Base-by-base conservation (phyloP, 2,329 filamentous ascomycete genomes). In the Hypoxylon sp. region DNA sequence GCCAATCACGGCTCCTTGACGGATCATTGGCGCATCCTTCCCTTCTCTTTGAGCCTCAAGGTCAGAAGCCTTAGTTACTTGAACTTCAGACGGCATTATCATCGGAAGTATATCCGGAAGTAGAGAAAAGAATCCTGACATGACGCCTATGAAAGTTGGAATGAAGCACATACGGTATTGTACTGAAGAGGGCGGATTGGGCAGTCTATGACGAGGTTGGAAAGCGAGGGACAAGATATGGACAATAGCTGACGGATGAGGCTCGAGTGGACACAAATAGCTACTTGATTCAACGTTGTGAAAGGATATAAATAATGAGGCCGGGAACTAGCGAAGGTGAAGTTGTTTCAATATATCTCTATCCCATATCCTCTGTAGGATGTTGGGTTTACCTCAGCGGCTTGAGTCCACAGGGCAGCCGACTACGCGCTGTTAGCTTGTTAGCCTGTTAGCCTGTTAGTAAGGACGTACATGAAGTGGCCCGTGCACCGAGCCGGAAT, bases 41-140 rank as follows among this genome's bases (percentile, higher is more conserved):
- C 73, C 72, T 40, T 70, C 64, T 33, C 81, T 76, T 65, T 82
- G 77, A 30, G 81, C 78, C 64, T 83, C 74, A 59, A 88, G 81
- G 40, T 85, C 81, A 49, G 78, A 74, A 37, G 83, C 81, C 68
- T 82, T 84, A 33, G 85, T 86, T 63, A 91, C 81, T 59, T 88
- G 83, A n/a, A 91, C 86, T n/a, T 82, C 79, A 2, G 84, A 81
- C 2, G 87, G 86, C 76, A 89, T 79, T 64, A 89, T 84, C 84
- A 90, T 89, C 66, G 87, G 87, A 54, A 89, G 79, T 54, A 89
- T 80, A 72, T 89, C 87, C 70, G 86, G 85, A 60, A 89, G 81
- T 66, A 89, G 77, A 30, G 87, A 86, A 31, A 89, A 76, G 8
- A 89, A 77, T 25, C 85, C 84, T 54, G 85, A 81, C 87, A 89